Percentiles rank a stretch among this genome's conserved stretches.
Evolutionary conservation across 306 rosid genomes (phyloP).

Genomic region (Quercus dentata): DNA sequence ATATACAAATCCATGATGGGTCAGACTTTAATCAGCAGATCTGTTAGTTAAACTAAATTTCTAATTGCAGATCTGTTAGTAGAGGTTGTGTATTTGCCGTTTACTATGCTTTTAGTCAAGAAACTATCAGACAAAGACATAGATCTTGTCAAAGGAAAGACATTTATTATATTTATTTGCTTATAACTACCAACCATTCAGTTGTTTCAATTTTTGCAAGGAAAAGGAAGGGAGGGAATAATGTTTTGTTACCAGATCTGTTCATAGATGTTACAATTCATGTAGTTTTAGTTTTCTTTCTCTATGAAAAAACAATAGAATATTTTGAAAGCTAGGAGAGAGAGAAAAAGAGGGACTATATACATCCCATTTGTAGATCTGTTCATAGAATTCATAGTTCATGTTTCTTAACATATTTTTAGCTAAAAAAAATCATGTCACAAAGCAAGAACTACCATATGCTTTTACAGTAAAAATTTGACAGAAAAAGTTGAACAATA

Average conservation of each 20-base stretch:
- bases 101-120: conserved; percentile 5
- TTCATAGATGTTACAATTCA: conserved; percentile 37
- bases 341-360: not conserved
- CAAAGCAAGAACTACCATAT: conserved; percentile 17
- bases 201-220: conserved; percentile 44
- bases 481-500: not conserved
- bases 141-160: not conserved
- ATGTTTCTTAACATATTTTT: conserved; percentile 42
- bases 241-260: conserved; percentile 53
- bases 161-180: conserved; percentile 5
- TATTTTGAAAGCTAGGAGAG: not conserved
- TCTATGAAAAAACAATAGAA: conserved; percentile 15
- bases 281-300: conserved; percentile 23
- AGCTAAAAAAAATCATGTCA: conserved; percentile 24
- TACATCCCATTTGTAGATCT: conserved; percentile 67
- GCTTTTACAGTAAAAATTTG: not conserved
- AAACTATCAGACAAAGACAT: conserved; percentile 10
- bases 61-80: not conserved
- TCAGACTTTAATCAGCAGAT: conserved; percentile 20
- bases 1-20: not conserved
- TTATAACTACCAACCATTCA: not conserved
- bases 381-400: conserved; percentile 28
- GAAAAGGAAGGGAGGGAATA: conserved; percentile 41
- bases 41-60: not conserved
- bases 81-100: not conserved